These are phyloP conservation scores for Rhododendron ovatum DNA, from an alignment of 148 eudicot genomes.

Conservation along the genomic window DNA sequence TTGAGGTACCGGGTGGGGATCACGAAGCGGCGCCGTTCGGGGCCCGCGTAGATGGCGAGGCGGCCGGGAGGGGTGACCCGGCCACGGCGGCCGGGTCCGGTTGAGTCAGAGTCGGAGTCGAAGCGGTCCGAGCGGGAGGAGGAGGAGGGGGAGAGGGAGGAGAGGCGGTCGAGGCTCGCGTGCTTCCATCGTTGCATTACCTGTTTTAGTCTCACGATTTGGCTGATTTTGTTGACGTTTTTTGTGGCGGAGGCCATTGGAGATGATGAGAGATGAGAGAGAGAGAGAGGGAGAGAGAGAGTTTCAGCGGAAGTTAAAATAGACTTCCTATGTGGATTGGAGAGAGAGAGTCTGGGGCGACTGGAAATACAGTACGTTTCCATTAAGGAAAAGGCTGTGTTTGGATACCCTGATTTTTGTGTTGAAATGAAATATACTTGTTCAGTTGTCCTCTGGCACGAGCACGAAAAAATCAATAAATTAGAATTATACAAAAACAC, in stretches of 20 bases:
- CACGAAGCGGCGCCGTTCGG: constrained; percentile 28
- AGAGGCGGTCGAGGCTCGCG: constrained; percentile 4
- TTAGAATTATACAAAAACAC: too few relatives aligned
- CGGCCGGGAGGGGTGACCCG: constrained; percentile 17
- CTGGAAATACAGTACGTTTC: too few relatives aligned
- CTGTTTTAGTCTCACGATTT: constrained; percentile 37
- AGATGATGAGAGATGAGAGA: too few relatives aligned
- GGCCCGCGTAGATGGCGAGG: constrained; percentile 31
- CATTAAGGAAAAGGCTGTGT: not conserved
- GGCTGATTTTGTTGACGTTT: constrained; percentile 5
- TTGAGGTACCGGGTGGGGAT: constrained; percentile 40
- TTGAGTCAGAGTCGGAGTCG: too few relatives aligned
- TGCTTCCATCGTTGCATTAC: constrained; percentile 34
- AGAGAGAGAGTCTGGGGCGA: too few relatives aligned
- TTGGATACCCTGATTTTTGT: too few relatives aligned
- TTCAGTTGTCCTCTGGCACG: too few relatives aligned
- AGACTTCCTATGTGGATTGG: not conserved
- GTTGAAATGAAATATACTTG: too few relatives aligned
- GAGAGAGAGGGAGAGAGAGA: not conserved
- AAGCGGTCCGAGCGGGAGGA: not conserved
- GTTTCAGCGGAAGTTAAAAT: not conserved
- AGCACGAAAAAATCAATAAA: too few relatives aligned
- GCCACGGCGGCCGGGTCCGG: not conserved
- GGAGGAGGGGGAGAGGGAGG: not conserved
- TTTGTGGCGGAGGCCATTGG: constrained; percentile 17